Evolutionary conservation across 305 asterid genomes (phyloP).

Genomic region (Fraxinus nigra): DNA sequence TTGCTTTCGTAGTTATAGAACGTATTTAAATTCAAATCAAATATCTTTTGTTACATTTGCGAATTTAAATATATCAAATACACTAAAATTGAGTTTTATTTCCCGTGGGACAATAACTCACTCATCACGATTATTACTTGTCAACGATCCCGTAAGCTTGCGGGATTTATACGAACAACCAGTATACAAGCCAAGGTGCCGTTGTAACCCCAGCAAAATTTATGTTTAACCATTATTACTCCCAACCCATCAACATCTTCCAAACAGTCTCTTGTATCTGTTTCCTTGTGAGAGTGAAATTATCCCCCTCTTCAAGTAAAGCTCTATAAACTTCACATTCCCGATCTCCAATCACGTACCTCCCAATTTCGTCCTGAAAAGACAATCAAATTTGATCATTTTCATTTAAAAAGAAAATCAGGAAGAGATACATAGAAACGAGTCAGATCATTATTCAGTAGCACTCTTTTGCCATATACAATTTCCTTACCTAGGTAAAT

Average conservation of each 20-base stretch:
- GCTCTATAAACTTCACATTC: constrained; percentile 87
- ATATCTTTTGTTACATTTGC: too few relatives aligned
- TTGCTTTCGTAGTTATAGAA: too few relatives aligned
- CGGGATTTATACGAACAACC: too few relatives aligned
- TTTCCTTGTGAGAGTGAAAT: constrained; percentile 47
- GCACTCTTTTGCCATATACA: background rate
- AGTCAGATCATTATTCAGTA: background rate
- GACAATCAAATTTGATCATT: constrained; percentile 2
- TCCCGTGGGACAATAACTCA: too few relatives aligned
- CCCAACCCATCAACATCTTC: constrained; percentile 91
- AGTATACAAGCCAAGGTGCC: constrained; percentile 14
- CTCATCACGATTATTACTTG: too few relatives aligned
- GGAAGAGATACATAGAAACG: background rate
- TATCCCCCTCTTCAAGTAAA: constrained; percentile 73
- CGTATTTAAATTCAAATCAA: too few relatives aligned
- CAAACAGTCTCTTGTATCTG: constrained; percentile 73
- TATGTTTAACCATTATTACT: constrained; percentile 24
- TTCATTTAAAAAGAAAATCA: background rate
- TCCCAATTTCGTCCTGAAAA: constrained; percentile 74
- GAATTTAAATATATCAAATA: too few relatives aligned
- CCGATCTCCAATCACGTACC: constrained; percentile 61
- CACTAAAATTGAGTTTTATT: too few relatives aligned
- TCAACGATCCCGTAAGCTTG: too few relatives aligned
- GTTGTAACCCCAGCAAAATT: background rate
- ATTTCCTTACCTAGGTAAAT: background rate